phyloP scores from a whole-genome alignment of 2,329 filamentous ascomycete species.

The Trichoderma endophyticum region DNA sequence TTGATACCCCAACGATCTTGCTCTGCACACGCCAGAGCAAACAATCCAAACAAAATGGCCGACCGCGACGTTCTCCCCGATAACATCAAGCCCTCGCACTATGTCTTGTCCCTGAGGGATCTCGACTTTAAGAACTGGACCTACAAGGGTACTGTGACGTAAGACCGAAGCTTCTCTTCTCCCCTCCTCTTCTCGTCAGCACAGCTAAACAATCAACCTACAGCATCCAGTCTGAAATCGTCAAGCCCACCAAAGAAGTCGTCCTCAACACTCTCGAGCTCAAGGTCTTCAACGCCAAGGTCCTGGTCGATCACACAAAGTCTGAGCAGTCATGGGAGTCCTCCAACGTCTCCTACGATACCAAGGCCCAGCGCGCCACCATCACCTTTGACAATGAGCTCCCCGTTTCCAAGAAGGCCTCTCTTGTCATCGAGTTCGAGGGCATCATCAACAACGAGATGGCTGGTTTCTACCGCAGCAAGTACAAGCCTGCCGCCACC shows the following conservation, averaged over 20 bases:
- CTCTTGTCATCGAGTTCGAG: slow-evolving; percentile 69
- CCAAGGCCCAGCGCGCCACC: slow-evolving; percentile 77
- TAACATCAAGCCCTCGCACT: slow-evolving; percentile 77
- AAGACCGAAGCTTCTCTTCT: slow-evolving; percentile 17
- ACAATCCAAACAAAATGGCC: slow-evolving; percentile 42
- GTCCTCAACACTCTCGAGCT: slow-evolving; percentile 84
- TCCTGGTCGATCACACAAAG: slow-evolving; percentile 57
- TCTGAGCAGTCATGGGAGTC: slow-evolving; percentile 56
- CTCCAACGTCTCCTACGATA: slow-evolving; percentile 73
- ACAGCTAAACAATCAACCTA: slow-evolving; percentile 43
- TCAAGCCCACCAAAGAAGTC: slow-evolving; percentile 69
- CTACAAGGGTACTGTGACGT: slow-evolving; percentile 77
- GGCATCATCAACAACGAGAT: slow-evolving; percentile 86
- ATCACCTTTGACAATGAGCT: slow-evolving; percentile 73
- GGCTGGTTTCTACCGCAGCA: slow-evolving; percentile 90
- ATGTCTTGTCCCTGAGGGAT: slow-evolving; percentile 76
- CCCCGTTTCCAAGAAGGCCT: slow-evolving; percentile 61
- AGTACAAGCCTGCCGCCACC: slow-evolving; percentile 78
- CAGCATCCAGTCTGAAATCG: slow-evolving; percentile 77
- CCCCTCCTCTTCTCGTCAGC: no score
- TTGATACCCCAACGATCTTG: slow-evolving; percentile 32
- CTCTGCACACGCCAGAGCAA: slow-evolving; percentile 37
- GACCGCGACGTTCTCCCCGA: slow-evolving; percentile 62
- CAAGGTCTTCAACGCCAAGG: slow-evolving; percentile 64
- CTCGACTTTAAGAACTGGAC: slow-evolving; percentile 72